These are phyloP conservation scores for Suzukiozyma palmioleophila DNA, from an alignment of 1,139 yeast species.

Conservation along the genomic window DNA sequence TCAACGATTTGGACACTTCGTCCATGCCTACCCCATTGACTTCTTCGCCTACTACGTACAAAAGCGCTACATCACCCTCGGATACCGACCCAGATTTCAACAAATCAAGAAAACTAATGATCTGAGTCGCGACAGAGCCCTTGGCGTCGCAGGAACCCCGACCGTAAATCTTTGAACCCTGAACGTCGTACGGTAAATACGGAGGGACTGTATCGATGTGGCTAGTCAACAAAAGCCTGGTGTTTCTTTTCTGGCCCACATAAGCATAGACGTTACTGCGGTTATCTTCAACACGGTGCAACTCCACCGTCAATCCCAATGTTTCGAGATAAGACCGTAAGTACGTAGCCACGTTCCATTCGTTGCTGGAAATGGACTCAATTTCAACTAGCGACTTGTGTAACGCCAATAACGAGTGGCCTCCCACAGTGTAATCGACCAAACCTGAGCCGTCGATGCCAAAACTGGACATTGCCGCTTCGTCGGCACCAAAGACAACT, in stretches of 20 bases:
- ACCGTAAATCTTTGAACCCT: slow-evolving; percentile 53
- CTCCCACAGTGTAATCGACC: slow-evolving; percentile 10
- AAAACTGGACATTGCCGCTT: neutral
- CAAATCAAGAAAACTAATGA: slow-evolving; percentile 48
- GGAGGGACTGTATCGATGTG: slow-evolving; percentile 78
- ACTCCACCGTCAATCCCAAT: slow-evolving; percentile 50
- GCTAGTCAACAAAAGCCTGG: slow-evolving; percentile 53
- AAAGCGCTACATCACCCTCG: slow-evolving; percentile 54
- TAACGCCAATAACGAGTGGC: slow-evolving; percentile 17
- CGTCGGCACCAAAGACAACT: neutral
- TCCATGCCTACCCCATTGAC: slow-evolving; percentile 59
- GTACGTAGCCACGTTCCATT: slow-evolving; percentile 26
- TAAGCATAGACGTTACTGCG: slow-evolving; percentile 60
- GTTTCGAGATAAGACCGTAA: slow-evolving; percentile 31
- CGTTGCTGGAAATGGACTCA: slow-evolving; percentile 33
- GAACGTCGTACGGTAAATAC: slow-evolving; percentile 45
- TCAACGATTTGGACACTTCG: slow-evolving; percentile 32
- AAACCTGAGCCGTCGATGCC: neutral
- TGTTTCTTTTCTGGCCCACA: slow-evolving; percentile 38
- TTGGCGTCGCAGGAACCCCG: slow-evolving; percentile 70
- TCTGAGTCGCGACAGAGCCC: slow-evolving; percentile 62
- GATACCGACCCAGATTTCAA: slow-evolving; percentile 29
- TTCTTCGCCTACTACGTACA: slow-evolving; percentile 71
- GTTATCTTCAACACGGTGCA: slow-evolving; percentile 27
- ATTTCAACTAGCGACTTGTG: slow-evolving; percentile 33